phyloP scores from a whole-genome alignment of 306 rosid species.

The Echinosophora koreensis region DNA sequence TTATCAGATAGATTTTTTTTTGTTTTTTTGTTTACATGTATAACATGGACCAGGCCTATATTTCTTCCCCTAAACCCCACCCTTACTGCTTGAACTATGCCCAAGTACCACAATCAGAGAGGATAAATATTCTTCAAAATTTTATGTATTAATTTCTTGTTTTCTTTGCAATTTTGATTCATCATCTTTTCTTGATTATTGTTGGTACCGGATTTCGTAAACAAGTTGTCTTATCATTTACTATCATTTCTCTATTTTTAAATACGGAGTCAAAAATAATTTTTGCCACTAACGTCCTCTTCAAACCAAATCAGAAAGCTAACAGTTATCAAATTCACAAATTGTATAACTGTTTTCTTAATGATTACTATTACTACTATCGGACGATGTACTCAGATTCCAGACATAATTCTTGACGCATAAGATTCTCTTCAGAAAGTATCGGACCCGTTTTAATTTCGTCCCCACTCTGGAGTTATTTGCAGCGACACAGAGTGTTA shows the following conservation, averaged over 20 bases:
- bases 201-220: too few relatives aligned
- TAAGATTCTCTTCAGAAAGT: constrained; percentile 13
- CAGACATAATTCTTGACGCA: neutral
- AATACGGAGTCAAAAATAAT: neutral
- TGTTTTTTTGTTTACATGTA: too few relatives aligned
- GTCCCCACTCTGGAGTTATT: constrained; percentile 3
- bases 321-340: neutral
- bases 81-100: too few relatives aligned
- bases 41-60: too few relatives aligned
- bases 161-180: too few relatives aligned
- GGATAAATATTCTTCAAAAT: too few relatives aligned
- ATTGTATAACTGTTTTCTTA: neutral
- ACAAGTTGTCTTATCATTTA: too few relatives aligned
- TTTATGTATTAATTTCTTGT: too few relatives aligned
- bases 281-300: neutral
- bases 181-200: too few relatives aligned
- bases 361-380: constrained; percentile 3
- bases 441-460: neutral
- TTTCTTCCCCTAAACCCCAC: too few relatives aligned
- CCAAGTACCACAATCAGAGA: too few relatives aligned
- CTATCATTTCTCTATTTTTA: neutral
- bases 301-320: neutral
- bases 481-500: neutral
- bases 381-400: neutral
- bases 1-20: too few relatives aligned